These are phyloP conservation scores for Bipolaris bicolor DNA, from an alignment of 2,329 filamentous ascomycete genomes.

Conservation along the genomic window DNA sequence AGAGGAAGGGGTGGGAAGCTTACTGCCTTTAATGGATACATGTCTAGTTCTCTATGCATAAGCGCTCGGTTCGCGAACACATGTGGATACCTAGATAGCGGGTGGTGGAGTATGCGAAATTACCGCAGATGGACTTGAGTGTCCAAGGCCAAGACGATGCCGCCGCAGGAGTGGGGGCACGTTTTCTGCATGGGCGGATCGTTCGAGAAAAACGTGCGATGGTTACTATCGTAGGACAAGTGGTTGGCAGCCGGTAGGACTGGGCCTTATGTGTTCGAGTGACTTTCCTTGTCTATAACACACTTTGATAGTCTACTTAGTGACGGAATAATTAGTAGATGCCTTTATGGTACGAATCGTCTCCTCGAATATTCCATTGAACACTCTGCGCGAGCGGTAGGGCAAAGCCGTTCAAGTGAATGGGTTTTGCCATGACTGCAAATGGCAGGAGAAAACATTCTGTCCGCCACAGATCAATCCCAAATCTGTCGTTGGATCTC, in stretches of 20 bases:
- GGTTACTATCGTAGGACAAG: constrained; percentile 1
- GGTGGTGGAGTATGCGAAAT: constrained; percentile 6
- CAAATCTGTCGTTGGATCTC: background rate
- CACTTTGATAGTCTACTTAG: no score
- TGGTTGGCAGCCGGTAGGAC: constrained; percentile 6
- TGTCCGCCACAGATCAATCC: constrained; percentile 7
- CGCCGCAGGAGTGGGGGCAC: constrained; percentile 14
- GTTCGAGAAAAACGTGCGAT: constrained; percentile 5
- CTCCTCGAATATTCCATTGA: background rate
- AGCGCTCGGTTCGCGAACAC: constrained; percentile 2
- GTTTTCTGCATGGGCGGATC: constrained; percentile 7
- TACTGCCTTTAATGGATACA: constrained; percentile 6
- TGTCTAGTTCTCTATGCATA: background rate
- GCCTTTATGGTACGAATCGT: background rate
- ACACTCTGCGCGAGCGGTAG: background rate
- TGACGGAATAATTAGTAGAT: constrained; percentile 4
- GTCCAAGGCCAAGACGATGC: constrained; percentile 14
- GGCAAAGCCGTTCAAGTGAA: background rate
- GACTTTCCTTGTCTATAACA: no score
- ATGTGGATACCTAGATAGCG: background rate
- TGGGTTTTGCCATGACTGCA: constrained; percentile 5
- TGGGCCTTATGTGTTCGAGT: no score
- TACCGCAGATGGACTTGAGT: constrained; percentile 7
- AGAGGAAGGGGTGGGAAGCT: background rate
- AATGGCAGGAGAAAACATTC: background rate